Evolutionary conservation across 1,139 yeast species (phyloP).

Genomic region (Saccharomycopsis crataegensis): DNA sequence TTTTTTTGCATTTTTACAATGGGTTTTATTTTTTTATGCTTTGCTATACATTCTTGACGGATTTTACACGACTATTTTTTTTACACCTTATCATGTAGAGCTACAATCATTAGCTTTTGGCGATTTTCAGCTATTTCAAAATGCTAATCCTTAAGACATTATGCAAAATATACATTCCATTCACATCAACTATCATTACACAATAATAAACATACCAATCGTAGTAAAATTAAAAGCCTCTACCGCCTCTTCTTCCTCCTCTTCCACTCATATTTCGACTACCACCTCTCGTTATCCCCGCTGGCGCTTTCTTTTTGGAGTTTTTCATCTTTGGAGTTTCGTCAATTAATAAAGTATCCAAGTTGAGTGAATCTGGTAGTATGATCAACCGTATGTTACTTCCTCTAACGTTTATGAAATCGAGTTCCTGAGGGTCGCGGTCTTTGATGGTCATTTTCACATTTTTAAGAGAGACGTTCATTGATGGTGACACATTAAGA

Average conservation of each 20-base stretch:
- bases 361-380: constrained; percentile 80
- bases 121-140: too few relatives aligned
- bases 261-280: constrained; percentile 23
- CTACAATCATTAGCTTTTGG: too few relatives aligned
- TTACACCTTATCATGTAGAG: too few relatives aligned
- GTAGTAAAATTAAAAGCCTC: constrained; percentile 12
- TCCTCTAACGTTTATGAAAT: constrained; percentile 82
- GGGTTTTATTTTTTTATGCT: background rate
- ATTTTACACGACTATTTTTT: background rate
- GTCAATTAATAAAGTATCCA: constrained; percentile 68
- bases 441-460: constrained; percentile 69
- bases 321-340: constrained; percentile 41
- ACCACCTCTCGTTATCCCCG: constrained; percentile 23
- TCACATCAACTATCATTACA: too few relatives aligned
- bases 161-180: too few relatives aligned
- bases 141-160: too few relatives aligned
- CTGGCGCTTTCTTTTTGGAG: constrained; percentile 17
- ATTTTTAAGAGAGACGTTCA: constrained; percentile 83
- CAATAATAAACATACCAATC: too few relatives aligned
- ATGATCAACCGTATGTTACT: constrained; percentile 80
- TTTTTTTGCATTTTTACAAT: too few relatives aligned
- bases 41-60: too few relatives aligned
- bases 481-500: constrained; percentile 79
- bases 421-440: constrained; percentile 67
- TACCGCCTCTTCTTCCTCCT: constrained; percentile 21